Percentiles rank a stretch among this genome's conserved stretches.
Conservation (phyloP, 768 basidiomycete genomes). For the Glaciozyma martinii region DNA sequence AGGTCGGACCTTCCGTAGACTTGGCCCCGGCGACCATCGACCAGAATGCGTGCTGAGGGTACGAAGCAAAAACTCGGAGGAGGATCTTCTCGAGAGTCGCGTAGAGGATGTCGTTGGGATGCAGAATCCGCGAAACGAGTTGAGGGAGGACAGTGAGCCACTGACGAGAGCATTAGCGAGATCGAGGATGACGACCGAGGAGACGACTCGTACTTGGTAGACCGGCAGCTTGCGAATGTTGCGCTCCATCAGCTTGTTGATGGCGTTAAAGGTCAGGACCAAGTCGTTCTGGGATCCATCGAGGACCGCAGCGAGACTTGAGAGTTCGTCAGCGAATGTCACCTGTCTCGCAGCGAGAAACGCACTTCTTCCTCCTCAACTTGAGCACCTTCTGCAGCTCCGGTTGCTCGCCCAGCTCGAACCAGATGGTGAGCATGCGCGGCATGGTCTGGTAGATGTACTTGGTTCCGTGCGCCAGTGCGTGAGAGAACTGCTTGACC, state of each 20-base stretch:
- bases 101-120: conserved; percentile 56
- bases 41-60: conserved; percentile 89
- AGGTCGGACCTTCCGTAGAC: conserved; percentile 49
- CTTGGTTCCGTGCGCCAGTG: conserved; percentile 77
- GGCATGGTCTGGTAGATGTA: conserved; percentile 94
- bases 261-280: conserved; percentile 44
- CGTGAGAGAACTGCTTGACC: conserved; percentile 36
- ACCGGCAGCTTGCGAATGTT: conserved; percentile 53
- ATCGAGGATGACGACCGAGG: background rate
- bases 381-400: conserved; percentile 31
- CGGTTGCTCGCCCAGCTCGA: conserved; percentile 72
- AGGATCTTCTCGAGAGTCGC: conserved; percentile 59
- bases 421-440: conserved; percentile 84
- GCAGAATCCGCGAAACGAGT: conserved; percentile 86
- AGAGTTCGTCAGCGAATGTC: background rate
- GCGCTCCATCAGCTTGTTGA: conserved; percentile 52
- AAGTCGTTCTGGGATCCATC: background rate
- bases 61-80: conserved; percentile 59
- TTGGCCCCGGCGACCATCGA: conserved; percentile 79
- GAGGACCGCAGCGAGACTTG: background rate
- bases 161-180: conserved; percentile 43
- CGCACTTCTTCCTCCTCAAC: background rate
- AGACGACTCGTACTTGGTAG: conserved; percentile 57
- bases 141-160: conserved; percentile 96
- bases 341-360: background rate